Base-by-base conservation (phyloP, 2,329 filamentous ascomycete genomes). In the Aspergillus viridinutans region DNA sequence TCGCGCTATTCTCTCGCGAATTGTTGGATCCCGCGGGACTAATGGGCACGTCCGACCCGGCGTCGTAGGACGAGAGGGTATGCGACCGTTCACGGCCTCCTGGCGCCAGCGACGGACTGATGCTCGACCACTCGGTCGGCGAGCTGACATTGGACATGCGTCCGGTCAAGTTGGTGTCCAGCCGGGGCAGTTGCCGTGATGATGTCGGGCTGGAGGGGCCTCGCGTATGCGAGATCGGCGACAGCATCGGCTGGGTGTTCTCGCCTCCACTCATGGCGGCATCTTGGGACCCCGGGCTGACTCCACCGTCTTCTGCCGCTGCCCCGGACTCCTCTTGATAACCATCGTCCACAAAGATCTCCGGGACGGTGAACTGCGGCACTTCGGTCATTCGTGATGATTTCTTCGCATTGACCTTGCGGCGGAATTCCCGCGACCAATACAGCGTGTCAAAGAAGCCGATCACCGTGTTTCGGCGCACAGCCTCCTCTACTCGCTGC, bases 401-500 rank as follows among this genome's bases (percentile, higher is more conserved):
- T 60, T 85, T 84, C 75, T 92, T 92, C 58, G 80, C 81, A 40
- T 92, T 86, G 71, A 90, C 81, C 57, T 87, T 83, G 53, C 86
- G 86, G 64, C 90, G 87, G 80, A 97, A 97, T 64, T 85, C 83
- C 48, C 92, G 86, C 43, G 88, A 86, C 86, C 90, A 96, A 76
- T 93, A 90, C 61, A 88, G 84, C 21, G 92, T 97, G 71, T 97
- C 90, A 74, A 99, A 97, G 78, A 99, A 99, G 43, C 92, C 92
- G 47, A 94, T 84, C 9, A 99, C 94, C 28, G 92, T 86, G 61
- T 93, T 90, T 57, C 95, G 86, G 57, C 91, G 89, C 47, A 97
- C 91, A 64, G 94, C 91, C 74, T 99, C 93, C 67, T 99, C 91
- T 1, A 99, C 93, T 59, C 93, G 88, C 72, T 97, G 93, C 50